Conservation (phyloP, 2,329 filamentous ascomycete species). For the Colletotrichum cereale region DNA sequence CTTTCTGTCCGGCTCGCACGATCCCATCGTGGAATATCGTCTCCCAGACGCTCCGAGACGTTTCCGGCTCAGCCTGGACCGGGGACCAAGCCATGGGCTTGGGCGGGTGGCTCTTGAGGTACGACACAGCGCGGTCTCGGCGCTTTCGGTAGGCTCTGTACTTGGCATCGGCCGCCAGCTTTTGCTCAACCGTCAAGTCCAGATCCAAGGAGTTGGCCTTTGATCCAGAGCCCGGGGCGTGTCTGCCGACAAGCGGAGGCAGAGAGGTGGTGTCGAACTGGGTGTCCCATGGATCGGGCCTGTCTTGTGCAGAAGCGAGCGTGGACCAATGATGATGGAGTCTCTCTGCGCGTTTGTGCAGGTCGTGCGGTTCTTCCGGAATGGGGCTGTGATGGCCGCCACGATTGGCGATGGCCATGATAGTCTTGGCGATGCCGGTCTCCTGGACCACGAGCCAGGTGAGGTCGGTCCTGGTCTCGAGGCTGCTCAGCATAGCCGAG, state of each 20-base stretch:
- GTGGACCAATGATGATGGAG: slow-evolving; percentile 26
- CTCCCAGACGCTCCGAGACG: slow-evolving; percentile 2
- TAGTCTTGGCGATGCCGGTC: slow-evolving; percentile 26
- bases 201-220: neutral
- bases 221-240: neutral
- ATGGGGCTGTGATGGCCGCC: slow-evolving; percentile 29
- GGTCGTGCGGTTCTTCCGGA: slow-evolving; percentile 34
- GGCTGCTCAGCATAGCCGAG: slow-evolving; percentile 30
- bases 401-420: slow-evolving; percentile 34
- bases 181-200: slow-evolving; percentile 24
- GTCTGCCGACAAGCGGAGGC: slow-evolving; percentile 4
- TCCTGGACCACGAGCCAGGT: slow-evolving; percentile 36
- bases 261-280: slow-evolving; percentile 27
- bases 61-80: neutral
- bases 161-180: slow-evolving; percentile 21
- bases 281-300: slow-evolving; percentile 27
- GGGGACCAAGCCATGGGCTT: slow-evolving; percentile 36
- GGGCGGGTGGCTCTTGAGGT: slow-evolving; percentile 32
- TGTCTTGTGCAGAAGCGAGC: slow-evolving; percentile 20
- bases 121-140: slow-evolving; percentile 31
- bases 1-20: slow-evolving; percentile 16
- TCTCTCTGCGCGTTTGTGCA: slow-evolving; percentile 19
- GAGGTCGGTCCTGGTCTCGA: slow-evolving; percentile 32
- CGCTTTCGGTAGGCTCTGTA: slow-evolving; percentile 35
- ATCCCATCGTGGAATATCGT: slow-evolving; percentile 17